Evolutionary conservation across 176 grass and related monocot species (phyloP).

Genomic region (Hyparrhenia diplandra): DNA sequence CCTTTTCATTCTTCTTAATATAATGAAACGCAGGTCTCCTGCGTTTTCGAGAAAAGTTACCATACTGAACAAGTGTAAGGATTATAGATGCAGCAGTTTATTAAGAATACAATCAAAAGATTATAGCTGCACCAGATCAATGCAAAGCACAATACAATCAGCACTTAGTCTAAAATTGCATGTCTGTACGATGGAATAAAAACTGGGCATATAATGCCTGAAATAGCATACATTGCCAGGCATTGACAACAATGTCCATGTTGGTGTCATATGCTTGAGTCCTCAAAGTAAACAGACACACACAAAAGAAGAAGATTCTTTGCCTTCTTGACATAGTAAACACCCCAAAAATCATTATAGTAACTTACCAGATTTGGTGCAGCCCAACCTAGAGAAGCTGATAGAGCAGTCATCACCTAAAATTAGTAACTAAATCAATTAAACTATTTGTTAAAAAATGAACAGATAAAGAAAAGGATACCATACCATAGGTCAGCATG

Average conservation of each 20-base stretch:
- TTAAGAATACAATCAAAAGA: background rate
- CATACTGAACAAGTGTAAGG: background rate
- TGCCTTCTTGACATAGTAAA: background rate
- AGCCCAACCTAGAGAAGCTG: slow-evolving; percentile 76
- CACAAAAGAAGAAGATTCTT: background rate
- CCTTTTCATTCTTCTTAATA: too few species aligned
- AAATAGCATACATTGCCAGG: background rate
- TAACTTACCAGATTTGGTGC: slow-evolving; percentile 93
- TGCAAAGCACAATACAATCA: background rate
- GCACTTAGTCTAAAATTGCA: background rate
- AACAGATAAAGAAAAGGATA: too few species aligned
- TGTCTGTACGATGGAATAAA: background rate
- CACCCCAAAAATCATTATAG: background rate
- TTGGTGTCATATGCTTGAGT: background rate
- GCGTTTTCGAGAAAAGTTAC: too few species aligned
- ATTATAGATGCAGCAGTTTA: background rate
- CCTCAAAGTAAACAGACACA: background rate
- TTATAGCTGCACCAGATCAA: background rate
- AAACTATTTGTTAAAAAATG: too few species aligned
- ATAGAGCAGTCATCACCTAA: slow-evolving; percentile 68
- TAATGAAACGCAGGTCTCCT: too few species aligned
- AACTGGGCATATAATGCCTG: background rate
- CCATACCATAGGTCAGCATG: too few species aligned
- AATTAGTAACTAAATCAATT: background rate
- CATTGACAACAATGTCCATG: background rate